Evolutionary conservation across 2,329 filamentous ascomycete genomes (phyloP).

Genomic region (Penicillium expansum): DNA sequence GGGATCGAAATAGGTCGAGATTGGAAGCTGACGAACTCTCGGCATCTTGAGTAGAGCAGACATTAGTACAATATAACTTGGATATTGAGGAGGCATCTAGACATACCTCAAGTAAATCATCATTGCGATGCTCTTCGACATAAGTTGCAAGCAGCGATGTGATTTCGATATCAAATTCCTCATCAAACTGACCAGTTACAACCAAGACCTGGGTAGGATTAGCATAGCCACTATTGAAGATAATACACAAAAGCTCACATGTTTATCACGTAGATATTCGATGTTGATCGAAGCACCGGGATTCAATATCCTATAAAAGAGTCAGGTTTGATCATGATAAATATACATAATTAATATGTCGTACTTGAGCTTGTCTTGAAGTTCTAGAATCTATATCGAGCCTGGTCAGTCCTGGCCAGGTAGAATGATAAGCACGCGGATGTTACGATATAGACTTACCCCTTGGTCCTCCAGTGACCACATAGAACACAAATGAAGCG

Average conservation of each 20-base stretch:
- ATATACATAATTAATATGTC: neutral
- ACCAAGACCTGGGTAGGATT: neutral
- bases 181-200: neutral
- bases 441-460: neutral
- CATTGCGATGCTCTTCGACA: neutral
- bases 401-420: neutral
- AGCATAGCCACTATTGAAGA: neutral
- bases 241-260: neutral
- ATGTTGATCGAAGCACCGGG: neutral
- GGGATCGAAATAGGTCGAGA: neutral
- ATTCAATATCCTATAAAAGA: neutral
- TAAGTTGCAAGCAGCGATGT: neutral
- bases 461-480: neutral
- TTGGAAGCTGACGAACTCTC: neutral
- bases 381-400: neutral
- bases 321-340: neutral
- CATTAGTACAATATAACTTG: neutral
- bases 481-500: neutral
- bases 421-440: neutral
- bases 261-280: neutral
- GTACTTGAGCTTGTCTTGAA: neutral
- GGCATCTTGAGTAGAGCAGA: neutral
- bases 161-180: neutral
- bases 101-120: constrained; percentile 2
- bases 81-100: neutral